Evolutionary conservation across 768 basidiomycete genomes (phyloP), one percentile per base, ranked within the genome.

Genomic region (Hygrophoropsis aurantiaca): DNA sequence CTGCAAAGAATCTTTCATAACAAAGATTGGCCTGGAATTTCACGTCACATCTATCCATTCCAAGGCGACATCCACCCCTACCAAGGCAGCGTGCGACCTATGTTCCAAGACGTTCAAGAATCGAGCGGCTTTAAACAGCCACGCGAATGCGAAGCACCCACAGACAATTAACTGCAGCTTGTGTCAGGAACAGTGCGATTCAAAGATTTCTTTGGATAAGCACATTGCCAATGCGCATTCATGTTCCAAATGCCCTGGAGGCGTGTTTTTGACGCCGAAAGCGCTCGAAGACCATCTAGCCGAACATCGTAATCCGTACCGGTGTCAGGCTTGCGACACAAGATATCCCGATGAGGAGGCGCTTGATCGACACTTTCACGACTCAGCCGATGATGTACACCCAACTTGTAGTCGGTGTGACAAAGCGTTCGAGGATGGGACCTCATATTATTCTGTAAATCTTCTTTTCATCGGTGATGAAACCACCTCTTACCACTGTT

Each of bases 301-400:
- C 4, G 53, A 64, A 8, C 65, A 68, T 44, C 59, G 56, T 13
- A 47, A 44, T 13, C 59, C 61, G 30, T 64, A 64, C 27, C 47
- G 45, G 9, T 66, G 65, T 42, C 40, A 23, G 18, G 13, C 49
- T 11, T 68, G 65, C 9, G 54, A 54, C 23, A 41, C 56, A 35
- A 60, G 56, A 1, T 66, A 55, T 37, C 24, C 48, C 3, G 58
- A 66, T 30, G 65, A 72, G 42, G 72, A 71, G 11, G 62, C 65
- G 3, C 62, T 77, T 3, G 53, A 61, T 16, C 53, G 55, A 4
- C 77, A 79, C 48, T 77, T 75, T 53, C 60, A 51, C 40, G 59
- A 67, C 5, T 70, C 74, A 2, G 37, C 60, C 5, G 57, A 58
- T 39, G 57, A 58, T 15, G 13, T 60, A 11, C 76, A 78, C 26